phyloP scores from a whole-genome alignment of 108 stramenopile genomes.

The Aurantiochytrium sp. region DNA sequence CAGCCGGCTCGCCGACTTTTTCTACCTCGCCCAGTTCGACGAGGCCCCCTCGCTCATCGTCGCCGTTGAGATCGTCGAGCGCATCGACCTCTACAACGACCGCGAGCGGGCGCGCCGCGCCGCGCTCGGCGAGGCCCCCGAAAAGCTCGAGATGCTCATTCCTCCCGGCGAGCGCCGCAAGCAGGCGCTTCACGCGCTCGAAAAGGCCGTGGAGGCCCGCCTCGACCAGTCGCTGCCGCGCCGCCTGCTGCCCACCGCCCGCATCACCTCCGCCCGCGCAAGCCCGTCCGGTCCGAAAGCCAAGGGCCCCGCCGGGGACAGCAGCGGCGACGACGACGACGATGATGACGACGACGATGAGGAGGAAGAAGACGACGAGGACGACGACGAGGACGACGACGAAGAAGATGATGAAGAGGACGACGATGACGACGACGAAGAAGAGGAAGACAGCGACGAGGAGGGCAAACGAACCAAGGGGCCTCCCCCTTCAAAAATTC shows the following conservation, averaged over 20 bases:
- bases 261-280: no score
- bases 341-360: not conserved
- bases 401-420: not conserved
- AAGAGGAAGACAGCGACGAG: not conserved
- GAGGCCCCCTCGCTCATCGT: not conserved
- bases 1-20: not conserved
- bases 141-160: conserved; percentile 27
- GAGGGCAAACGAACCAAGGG: not conserved
- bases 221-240: not conserved
- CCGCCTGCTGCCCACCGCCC: not conserved
- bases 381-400: not conserved
- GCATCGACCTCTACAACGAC: not conserved
- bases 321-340: not conserved
- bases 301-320: not conserved
- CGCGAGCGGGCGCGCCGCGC: not conserved
- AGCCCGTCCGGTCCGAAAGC: no score
- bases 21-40: not conserved
- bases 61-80: not conserved
- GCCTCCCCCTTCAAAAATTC: not conserved
- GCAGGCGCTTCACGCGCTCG: not conserved
- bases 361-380: not conserved
- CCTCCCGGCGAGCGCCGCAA: not conserved
- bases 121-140: not conserved
- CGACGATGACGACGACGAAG: not conserved
- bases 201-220: not conserved